Evolutionary conservation across 2,329 filamentous ascomycete genomes (phyloP).

Genomic region (Fusarium subtropicale): DNA sequence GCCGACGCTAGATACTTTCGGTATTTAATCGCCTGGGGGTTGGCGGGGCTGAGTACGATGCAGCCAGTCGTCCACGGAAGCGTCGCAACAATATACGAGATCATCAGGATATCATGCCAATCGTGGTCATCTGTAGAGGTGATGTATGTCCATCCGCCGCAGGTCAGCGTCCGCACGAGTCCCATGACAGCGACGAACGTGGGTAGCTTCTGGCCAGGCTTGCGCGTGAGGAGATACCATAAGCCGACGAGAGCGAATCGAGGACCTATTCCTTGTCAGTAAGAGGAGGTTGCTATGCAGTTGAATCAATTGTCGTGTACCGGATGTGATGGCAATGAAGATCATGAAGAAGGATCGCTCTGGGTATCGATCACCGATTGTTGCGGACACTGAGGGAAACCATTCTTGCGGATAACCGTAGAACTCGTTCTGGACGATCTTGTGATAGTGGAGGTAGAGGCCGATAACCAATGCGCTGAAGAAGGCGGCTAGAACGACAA

Average conservation of each 20-base stretch:
- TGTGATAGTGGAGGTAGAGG: conserved; percentile 86
- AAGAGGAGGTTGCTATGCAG: not conserved
- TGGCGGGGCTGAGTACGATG: conserved; percentile 86
- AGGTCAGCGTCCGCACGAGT: conserved; percentile 89
- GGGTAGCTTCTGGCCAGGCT: conserved; percentile 78
- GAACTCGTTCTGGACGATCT: conserved; percentile 98
- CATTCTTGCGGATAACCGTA: conserved; percentile 95
- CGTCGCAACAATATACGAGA: conserved; percentile 93
- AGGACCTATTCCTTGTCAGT: conserved; percentile 69
- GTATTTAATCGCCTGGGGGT: conserved; percentile 85
- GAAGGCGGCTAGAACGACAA: conserved; percentile 75
- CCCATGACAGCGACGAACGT: conserved; percentile 85
- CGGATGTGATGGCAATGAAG: conserved; percentile 96
- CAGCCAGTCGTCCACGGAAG: conserved; percentile 96
- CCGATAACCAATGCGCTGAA: conserved; percentile 87
- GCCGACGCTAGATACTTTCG: conserved; percentile 83
- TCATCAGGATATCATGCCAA: conserved; percentile 99
- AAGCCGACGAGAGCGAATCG: conserved; percentile 90
- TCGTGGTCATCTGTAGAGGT: conserved; percentile 98
- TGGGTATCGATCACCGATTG: conserved; percentile 96
- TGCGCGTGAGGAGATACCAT: conserved; percentile 90
- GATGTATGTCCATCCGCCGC: conserved; percentile 97
- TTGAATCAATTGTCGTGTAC: conserved; percentile 56
- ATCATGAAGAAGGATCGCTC: conserved; percentile 97
- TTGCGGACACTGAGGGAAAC: conserved; percentile 96